Evolutionary conservation across 2,329 filamentous ascomycete genomes (phyloP), one percentile per base, ranked within the genome.

Genomic region (Penicillium sp.): DNA sequence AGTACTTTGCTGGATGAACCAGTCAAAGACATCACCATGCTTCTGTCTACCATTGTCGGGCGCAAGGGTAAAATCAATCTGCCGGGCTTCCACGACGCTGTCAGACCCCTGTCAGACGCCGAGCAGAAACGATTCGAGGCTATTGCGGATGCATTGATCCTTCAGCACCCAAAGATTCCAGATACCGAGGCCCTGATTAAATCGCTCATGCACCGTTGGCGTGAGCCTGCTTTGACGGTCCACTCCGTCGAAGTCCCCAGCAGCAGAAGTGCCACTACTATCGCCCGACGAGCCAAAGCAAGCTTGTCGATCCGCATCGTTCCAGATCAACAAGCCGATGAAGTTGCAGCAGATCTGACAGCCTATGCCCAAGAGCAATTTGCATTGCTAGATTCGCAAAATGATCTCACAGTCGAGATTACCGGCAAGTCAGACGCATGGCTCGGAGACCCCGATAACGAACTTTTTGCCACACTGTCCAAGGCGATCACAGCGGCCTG

Each of bases 381-480:
- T 67, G 80, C 79, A 1, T 75, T 81, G 14, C 85, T 97, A 1
- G 86, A 87, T 29, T 93, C 91, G 1, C 87, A 90, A 57, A 99
- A 99, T 67, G 83, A 81, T 5, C 80, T 99, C 34, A 88, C 81
- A 1, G 84, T 99, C 38, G 87, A 86, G 29, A 92, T 99, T 61
- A 92, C 96, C 61, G 94, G 97, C 69, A 88, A 90, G 74, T 93
- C 94, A 0, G 94, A 99, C 69, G 92, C 94, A 0, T 99, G 94
- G 94, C 84, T 99, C 0, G 93, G 94, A 13, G 91, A 97, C 65
- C 92, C 91, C 3, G 86, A 86, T 46, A 97, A 96, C 63, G 86
- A 92, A 61, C 92, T 97, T 55, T 99, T 97, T 74, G 85, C 88
- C 58, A 95, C 91, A 0, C 83, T 99, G 0, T 92, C 96, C 63